Percentiles rank a stretch among this genome's conserved stretches.
Evolutionary conservation across 805 yeast genomes (phyloP).

Genomic region (Gaillardinia entomophila): DNA sequence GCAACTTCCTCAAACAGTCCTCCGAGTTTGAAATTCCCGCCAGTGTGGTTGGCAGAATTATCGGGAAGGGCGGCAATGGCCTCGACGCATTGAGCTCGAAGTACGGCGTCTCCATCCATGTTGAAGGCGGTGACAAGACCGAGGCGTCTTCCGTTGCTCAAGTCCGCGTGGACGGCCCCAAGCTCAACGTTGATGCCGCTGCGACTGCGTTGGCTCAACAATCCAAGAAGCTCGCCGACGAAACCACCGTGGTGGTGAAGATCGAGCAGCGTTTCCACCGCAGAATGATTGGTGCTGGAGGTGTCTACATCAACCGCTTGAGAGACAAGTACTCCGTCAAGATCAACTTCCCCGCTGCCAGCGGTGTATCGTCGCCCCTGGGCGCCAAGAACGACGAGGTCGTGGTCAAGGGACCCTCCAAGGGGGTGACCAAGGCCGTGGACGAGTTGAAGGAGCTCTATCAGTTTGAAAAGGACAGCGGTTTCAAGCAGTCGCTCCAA

Average conservation of each 20-base stretch:
- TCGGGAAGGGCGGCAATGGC: conserved; percentile 84
- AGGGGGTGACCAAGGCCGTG: conserved; percentile 76
- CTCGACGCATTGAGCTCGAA: conserved; percentile 64
- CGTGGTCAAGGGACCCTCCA: conserved; percentile 80
- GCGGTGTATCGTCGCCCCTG: conserved; percentile 5
- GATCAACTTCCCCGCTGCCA: conserved; percentile 63
- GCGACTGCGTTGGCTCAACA: conserved; percentile 50
- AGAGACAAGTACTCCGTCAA: conserved; percentile 82
- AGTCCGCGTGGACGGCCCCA: conserved; percentile 61
- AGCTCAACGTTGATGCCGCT: conserved; percentile 72
- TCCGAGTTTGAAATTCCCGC: conserved; percentile 59
- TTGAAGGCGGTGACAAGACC: conserved; percentile 47
- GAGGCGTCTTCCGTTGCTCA: conserved; percentile 22
- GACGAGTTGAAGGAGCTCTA: conserved; percentile 80
- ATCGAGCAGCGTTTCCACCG: conserved; percentile 79
- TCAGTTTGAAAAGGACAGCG: conserved; percentile 83
- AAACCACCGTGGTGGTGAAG: conserved; percentile 53
- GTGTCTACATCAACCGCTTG: conserved; percentile 74
- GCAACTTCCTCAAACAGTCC: conserved; percentile 40
- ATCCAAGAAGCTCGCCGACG: conserved; percentile 79
- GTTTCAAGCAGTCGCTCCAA: conserved; percentile 54
- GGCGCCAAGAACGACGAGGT: conserved; percentile 50
- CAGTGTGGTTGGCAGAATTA: conserved; percentile 65
- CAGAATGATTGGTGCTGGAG: conserved; percentile 76
- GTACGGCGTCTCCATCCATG: conserved; percentile 71